Conservation (phyloP, 371 early-diverging fungal genomes). For the Circinella umbellata region DNA sequence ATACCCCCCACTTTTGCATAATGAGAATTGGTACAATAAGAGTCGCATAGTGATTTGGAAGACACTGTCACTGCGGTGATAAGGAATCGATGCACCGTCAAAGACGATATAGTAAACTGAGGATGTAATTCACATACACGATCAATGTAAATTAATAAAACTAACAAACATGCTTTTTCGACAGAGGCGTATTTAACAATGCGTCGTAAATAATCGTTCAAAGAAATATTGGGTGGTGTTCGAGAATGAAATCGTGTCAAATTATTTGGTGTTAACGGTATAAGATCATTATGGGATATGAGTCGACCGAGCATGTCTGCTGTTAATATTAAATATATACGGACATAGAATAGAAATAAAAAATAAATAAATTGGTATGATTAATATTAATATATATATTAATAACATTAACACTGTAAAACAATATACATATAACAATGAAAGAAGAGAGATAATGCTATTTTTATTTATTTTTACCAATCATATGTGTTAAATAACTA, state of each 20-base stretch:
- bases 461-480: conserved; percentile 50
- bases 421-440: no score
- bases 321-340: conserved; percentile 20
- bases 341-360: neutral
- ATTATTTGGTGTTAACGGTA: conserved; percentile 78
- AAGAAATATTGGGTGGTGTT: conserved; percentile 87
- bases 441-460: no score
- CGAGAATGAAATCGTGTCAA: conserved; percentile 97
- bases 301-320: conserved; percentile 81
- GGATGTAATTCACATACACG: conserved; percentile 79
- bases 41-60: conserved; percentile 87
- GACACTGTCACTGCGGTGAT: conserved; percentile 92
- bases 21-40: conserved; percentile 85
- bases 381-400: no score
- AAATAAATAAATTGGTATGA: neutral
- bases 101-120: conserved; percentile 88
- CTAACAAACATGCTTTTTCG: conserved; percentile 86
- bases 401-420: neutral
- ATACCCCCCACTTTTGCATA: conserved; percentile 96
- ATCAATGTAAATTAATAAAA: conserved; percentile 93
- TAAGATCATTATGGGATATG: conserved; percentile 87
- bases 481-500: conserved; percentile 75
- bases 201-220: conserved; percentile 80
- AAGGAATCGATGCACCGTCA: conserved; percentile 94
- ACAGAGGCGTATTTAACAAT: conserved; percentile 91